Percentiles rank a stretch among this genome's conserved stretches.
These are phyloP conservation scores for Stropharia rugosoannulata DNA, from an alignment of 768 basidiomycete genomes.

Conservation along the genomic window DNA sequence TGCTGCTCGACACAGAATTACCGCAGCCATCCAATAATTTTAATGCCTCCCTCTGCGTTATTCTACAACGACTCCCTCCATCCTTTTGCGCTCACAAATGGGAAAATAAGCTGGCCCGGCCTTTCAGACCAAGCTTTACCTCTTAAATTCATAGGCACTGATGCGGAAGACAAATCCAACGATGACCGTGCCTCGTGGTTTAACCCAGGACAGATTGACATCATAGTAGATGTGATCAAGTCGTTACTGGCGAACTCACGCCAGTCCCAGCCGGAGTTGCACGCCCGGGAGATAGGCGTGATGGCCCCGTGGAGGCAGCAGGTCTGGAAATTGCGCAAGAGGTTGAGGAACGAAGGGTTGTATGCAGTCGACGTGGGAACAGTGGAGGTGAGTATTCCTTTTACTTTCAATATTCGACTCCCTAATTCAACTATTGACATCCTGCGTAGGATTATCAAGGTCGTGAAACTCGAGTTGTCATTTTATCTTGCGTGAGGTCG, in stretches of 20 bases:
- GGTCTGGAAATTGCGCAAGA: constrained; percentile 49
- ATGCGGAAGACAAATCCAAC: constrained; percentile 39
- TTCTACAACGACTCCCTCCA: constrained; percentile 50
- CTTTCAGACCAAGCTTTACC: constrained; percentile 39
- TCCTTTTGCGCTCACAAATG: constrained; percentile 41
- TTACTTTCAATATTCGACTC: neutral
- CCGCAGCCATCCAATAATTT: constrained; percentile 49
- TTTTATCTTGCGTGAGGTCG: constrained; percentile 50
- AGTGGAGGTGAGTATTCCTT: constrained; percentile 37
- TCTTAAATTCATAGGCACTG: constrained; percentile 43
- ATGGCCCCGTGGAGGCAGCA: constrained; percentile 56
- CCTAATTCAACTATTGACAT: too few species aligned
- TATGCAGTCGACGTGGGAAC: constrained; percentile 50
- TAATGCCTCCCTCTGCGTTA: constrained; percentile 55
- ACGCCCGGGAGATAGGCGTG: constrained; percentile 42
- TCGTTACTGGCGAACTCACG: constrained; percentile 36
- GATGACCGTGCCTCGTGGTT: constrained; percentile 54
- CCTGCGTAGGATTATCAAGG: constrained; percentile 46
- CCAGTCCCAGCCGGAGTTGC: constrained; percentile 37
- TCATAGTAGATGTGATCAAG: constrained; percentile 35
- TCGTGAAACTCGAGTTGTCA: constrained; percentile 48
- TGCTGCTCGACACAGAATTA: constrained; percentile 34
- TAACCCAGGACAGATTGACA: constrained; percentile 45
- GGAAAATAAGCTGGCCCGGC: constrained; percentile 38
- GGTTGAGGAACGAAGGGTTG: constrained; percentile 38